These are phyloP conservation scores for Atkinsonella texensis DNA, from an alignment of 2,329 filamentous ascomycete genomes.

Conservation along the genomic window DNA sequence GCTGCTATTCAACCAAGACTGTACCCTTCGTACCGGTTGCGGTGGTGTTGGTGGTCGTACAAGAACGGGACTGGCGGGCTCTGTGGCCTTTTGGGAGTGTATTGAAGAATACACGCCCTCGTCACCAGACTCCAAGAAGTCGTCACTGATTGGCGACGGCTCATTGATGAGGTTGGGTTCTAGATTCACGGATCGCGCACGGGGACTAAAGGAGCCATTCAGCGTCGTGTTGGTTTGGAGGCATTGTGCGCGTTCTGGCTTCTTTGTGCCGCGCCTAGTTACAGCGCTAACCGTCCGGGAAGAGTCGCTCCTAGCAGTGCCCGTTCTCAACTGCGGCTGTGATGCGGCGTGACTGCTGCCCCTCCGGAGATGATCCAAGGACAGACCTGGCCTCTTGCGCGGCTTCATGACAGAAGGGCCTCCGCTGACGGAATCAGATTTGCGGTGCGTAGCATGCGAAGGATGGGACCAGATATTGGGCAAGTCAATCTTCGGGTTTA, in stretches of 20 bases:
- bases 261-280: background rate
- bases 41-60: slow-evolving; percentile 22
- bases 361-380: slow-evolving; percentile 10
- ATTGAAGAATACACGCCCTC: slow-evolving; percentile 7
- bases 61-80: slow-evolving; percentile 13
- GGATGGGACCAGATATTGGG: slow-evolving; percentile 1
- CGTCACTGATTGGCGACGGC: slow-evolving; percentile 6
- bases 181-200: background rate
- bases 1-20: slow-evolving; percentile 24
- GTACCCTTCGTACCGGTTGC: slow-evolving; percentile 22
- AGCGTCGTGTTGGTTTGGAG: background rate
- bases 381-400: slow-evolving; percentile 10
- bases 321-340: background rate
- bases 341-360: background rate
- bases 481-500: background rate
- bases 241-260: background rate
- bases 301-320: background rate
- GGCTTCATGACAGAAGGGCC: slow-evolving; percentile 1
- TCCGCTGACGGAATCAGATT: slow-evolving; percentile 14
- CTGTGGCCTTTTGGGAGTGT: slow-evolving; percentile 7
- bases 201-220: background rate
- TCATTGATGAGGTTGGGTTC: background rate
- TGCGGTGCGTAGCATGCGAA: slow-evolving; percentile 9
- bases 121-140: slow-evolving; percentile 1
- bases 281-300: background rate